Evolutionary conservation across 352 stramenopile species (phyloP).

Genomic region (Pythium rishiriense): DNA sequence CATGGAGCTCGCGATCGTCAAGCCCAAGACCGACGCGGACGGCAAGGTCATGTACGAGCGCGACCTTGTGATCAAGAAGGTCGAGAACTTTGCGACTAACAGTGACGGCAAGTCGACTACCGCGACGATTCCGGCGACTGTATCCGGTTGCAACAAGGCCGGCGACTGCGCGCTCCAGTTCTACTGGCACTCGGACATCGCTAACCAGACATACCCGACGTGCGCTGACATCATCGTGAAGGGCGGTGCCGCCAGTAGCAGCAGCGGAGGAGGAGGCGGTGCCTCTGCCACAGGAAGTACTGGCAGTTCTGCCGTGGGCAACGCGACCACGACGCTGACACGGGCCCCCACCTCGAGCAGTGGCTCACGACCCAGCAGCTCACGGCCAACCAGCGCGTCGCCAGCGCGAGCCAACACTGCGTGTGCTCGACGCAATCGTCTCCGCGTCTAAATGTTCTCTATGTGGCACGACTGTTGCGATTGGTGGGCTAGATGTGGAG

Average conservation of each 20-base stretch:
- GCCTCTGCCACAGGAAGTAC: too few species aligned
- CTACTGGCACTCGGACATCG: constrained; percentile 62
- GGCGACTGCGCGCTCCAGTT: constrained; percentile 60
- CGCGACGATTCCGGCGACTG: constrained; percentile 40
- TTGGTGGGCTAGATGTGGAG: too few species aligned
- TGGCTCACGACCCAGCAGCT: too few species aligned
- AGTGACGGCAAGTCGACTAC: constrained; percentile 31
- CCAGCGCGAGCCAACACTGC: too few species aligned
- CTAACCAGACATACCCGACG: constrained; percentile 60
- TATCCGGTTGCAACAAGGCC: constrained; percentile 41
- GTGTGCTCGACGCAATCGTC: too few species aligned
- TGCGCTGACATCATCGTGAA: constrained; percentile 52
- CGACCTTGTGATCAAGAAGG: constrained; percentile 34
- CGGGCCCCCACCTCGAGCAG: too few species aligned
- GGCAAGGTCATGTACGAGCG: constrained; percentile 51
- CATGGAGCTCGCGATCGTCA: constrained; percentile 57
- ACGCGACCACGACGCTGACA: too few species aligned
- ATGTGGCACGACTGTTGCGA: too few species aligned
- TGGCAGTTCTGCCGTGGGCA: too few species aligned
- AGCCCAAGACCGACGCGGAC: constrained; percentile 39
- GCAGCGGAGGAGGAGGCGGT: too few species aligned
- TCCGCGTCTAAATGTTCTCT: too few species aligned
- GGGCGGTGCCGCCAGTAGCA: constrained; percentile 19
- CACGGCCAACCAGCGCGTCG: too few species aligned
- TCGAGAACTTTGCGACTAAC: constrained; percentile 44